Conservation (phyloP, 2,329 filamentous ascomycete species). For the Epichloe festucae region DNA sequence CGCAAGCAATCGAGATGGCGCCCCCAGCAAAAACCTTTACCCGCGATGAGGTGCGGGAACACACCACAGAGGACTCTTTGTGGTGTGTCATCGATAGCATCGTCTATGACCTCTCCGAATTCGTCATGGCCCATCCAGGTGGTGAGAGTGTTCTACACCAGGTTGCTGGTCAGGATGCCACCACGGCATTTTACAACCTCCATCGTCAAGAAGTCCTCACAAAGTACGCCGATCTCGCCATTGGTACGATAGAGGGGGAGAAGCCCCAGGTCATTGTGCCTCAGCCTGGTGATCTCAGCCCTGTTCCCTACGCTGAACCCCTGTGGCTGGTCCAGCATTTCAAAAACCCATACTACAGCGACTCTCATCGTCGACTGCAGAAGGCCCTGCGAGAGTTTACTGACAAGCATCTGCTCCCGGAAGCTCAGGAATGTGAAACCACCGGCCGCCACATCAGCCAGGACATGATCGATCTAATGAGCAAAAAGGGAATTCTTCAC, state of each 20-base stretch:
- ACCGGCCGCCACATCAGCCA: constrained; percentile 59
- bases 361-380: constrained; percentile 56
- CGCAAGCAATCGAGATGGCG: constrained; percentile 16
- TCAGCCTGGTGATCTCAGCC: constrained; percentile 56
- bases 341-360: constrained; percentile 69
- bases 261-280: constrained; percentile 59
- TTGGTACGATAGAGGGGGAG: constrained; percentile 66
- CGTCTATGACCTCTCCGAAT: constrained; percentile 79
- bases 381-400: constrained; percentile 60
- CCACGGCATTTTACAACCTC: constrained; percentile 77
- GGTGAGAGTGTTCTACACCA: constrained; percentile 69
- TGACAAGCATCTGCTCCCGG: constrained; percentile 56
- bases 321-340: constrained; percentile 69
- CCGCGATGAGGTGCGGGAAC: constrained; percentile 56
- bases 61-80: constrained; percentile 62
- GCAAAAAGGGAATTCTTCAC: constrained; percentile 59
- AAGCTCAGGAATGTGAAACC: constrained; percentile 64
- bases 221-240: constrained; percentile 62
- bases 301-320: constrained; percentile 74
- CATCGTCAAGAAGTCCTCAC: constrained; percentile 80
- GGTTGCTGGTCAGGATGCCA: constrained; percentile 71
- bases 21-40: constrained; percentile 38
- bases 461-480: constrained; percentile 66
- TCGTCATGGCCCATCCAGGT: constrained; percentile 73
- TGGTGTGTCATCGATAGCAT: constrained; percentile 81